Percentiles rank a stretch among this genome's conserved stretches.
phyloP scores from a whole-genome alignment of 139 green algal genomes.

The Chlorella vulgaris region DNA sequence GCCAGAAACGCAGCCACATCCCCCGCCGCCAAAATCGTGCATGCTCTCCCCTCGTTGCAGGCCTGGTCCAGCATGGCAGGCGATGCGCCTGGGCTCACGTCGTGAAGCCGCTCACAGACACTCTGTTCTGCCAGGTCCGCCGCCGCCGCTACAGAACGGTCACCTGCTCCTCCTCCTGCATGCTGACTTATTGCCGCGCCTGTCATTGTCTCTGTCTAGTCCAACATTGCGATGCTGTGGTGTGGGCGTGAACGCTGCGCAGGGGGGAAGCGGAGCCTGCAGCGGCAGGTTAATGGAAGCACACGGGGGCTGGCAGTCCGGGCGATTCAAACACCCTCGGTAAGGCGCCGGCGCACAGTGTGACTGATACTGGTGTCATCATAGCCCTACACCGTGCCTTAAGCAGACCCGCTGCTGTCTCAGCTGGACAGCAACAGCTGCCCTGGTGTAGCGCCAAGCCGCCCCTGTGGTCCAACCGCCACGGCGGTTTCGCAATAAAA shows the following conservation, averaged over 20 bases:
- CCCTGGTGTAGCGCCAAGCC: too few relatives aligned
- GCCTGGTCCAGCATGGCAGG: neutral
- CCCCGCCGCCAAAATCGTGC: too few relatives aligned
- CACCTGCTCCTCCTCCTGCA: neutral
- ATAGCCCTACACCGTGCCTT: neutral
- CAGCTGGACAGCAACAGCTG: neutral
- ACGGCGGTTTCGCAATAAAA: too few relatives aligned
- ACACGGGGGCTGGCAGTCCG: neutral
- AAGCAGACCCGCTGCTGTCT: neutral
- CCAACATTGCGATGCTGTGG: too few relatives aligned
- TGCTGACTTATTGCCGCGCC: too few relatives aligned
- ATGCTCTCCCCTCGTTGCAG: neutral
- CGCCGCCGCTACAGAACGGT: neutral
- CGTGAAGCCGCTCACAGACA: neutral
- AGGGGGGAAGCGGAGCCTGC: neutral
- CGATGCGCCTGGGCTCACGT: neutral
- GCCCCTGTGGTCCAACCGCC: too few relatives aligned
- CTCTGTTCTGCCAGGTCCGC: constrained; percentile 6
- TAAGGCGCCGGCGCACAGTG: neutral
- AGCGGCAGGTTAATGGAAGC: neutral
- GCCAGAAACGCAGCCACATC: too few relatives aligned
- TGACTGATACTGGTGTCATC: too few relatives aligned
- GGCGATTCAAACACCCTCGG: constrained; percentile 9
- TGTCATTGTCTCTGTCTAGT: too few relatives aligned
- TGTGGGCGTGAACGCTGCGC: neutral